A percentile compares a stretch with the other conserved stretches of the same genome.
phyloP scores from a whole-genome alignment of 2,329 filamentous ascomycete genomes.

The Pseudogymnoascus sp. region DNA sequence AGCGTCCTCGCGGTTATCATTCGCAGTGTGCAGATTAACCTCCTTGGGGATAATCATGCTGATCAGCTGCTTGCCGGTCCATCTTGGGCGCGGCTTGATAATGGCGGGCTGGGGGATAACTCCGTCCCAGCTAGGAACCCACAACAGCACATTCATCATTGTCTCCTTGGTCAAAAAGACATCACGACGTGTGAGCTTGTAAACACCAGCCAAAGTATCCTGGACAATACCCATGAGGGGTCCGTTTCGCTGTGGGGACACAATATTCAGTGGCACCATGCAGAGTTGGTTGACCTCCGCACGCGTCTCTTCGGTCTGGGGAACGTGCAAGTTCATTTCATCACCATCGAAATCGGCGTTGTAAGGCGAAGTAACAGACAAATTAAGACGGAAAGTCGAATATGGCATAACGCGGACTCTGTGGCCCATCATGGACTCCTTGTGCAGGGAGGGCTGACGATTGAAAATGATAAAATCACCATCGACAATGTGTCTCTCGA shows the following conservation, averaged over 20 bases:
- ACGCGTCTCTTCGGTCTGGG: constrained; percentile 92
- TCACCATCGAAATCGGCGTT: constrained; percentile 99
- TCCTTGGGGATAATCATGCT: constrained; percentile 85
- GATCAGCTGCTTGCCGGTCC: constrained; percentile 97
- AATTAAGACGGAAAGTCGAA: constrained; percentile 93
- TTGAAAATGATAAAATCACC: constrained; percentile 99
- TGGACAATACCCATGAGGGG: constrained; percentile 99
- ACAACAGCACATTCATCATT: constrained; percentile 95
- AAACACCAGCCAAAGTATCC: constrained; percentile 90
- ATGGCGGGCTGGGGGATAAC: constrained; percentile 91
- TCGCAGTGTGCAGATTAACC: constrained; percentile 66
- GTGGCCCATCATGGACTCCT: constrained; percentile 99
- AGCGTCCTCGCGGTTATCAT: constrained; percentile 49
- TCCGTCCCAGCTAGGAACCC: constrained; percentile 97
- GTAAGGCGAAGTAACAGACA: constrained; percentile 97
- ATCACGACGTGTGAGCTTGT: constrained; percentile 93
- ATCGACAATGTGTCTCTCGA: constrained; percentile 91
- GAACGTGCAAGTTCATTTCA: constrained; percentile 99
- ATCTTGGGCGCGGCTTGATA: constrained; percentile 80
- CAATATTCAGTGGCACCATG: constrained; percentile 97
- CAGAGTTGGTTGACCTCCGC: constrained; percentile 91
- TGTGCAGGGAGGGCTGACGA: constrained; percentile 96
- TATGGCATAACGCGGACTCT: constrained; percentile 97
- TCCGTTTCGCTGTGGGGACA: constrained; percentile 92
- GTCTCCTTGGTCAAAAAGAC: constrained; percentile 82